Evolutionary conservation across 78 protist species (phyloP).

Genomic region (Paulinella micropora): DNA sequence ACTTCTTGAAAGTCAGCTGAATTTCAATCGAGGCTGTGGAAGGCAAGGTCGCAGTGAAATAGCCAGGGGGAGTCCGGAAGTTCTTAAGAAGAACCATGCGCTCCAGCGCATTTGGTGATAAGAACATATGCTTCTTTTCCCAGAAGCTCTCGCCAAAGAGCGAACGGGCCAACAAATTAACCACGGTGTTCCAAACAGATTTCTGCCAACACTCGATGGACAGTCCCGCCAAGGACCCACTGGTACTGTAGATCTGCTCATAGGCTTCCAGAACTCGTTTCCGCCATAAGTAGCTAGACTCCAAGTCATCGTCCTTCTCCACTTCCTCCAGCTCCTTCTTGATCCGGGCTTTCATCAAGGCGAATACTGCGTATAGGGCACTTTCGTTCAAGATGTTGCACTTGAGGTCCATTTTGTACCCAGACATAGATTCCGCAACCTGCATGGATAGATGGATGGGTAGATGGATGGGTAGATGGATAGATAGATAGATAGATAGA

Average conservation of each 20-base stretch:
- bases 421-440: background rate
- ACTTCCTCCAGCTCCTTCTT: too few relatives aligned
- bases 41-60: too few relatives aligned
- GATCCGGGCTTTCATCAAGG: constrained; percentile 5
- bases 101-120: background rate
- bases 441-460: background rate
- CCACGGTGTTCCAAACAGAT: background rate
- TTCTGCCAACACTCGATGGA: background rate
- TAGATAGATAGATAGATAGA: background rate
- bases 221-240: background rate
- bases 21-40: background rate
- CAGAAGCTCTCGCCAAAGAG: constrained; percentile 1
- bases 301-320: too few relatives aligned
- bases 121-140: background rate
- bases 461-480: background rate
- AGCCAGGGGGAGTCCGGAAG: background rate
- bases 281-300: too few relatives aligned
- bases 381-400: constrained; percentile 3
- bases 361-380: constrained; percentile 13
- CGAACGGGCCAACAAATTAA: background rate
- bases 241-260: background rate
- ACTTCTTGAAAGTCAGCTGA: constrained; percentile 8
- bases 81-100: background rate
- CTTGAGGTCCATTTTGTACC: background rate
- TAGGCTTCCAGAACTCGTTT: too few relatives aligned